These are phyloP conservation scores for Xylariales sp. DNA, from an alignment of 2,329 filamentous ascomycete species.

Conservation along the genomic window DNA sequence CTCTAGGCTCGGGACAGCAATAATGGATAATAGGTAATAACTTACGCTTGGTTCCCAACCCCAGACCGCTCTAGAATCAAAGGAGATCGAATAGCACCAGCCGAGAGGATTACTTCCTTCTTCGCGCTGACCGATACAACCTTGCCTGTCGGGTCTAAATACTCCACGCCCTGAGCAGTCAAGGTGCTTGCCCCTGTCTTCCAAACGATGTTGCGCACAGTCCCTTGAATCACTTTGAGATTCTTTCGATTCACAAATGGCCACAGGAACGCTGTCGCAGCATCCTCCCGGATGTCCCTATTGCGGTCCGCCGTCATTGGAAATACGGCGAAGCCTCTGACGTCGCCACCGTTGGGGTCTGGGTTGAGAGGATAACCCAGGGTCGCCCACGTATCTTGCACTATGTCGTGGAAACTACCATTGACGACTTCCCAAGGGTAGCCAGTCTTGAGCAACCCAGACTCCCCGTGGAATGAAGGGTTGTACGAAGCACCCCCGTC, in stretches of 20 bases:
- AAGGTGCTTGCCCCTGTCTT: slow-evolving; percentile 9
- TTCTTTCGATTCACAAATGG: slow-evolving; percentile 31
- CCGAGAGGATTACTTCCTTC: slow-evolving; percentile 43
- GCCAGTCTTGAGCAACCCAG: slow-evolving; percentile 30
- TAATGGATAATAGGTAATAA: too few species aligned
- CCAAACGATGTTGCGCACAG: slow-evolving; percentile 27
- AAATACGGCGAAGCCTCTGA: slow-evolving; percentile 30
- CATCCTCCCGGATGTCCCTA: slow-evolving; percentile 31
- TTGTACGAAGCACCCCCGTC: slow-evolving; percentile 30
- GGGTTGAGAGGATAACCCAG: slow-evolving; percentile 27
- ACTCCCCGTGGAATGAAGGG: slow-evolving; percentile 26
- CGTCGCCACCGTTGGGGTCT: slow-evolving; percentile 34
- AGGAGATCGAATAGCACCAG: slow-evolving; percentile 46
- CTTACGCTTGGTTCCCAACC: slow-evolving; percentile 35
- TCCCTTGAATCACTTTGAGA: slow-evolving; percentile 32
- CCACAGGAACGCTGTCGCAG: slow-evolving; percentile 37
- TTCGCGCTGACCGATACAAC: slow-evolving; percentile 28
- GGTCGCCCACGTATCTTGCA: slow-evolving; percentile 25
- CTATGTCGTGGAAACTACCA: slow-evolving; percentile 21
- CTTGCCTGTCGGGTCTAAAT: slow-evolving; percentile 29
- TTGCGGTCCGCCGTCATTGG: slow-evolving; percentile 35
- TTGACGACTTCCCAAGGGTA: slow-evolving; percentile 30
- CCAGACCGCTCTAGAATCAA: slow-evolving; percentile 50
- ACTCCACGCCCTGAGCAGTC: slow-evolving; percentile 30
- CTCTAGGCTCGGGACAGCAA: too few species aligned